Evolutionary conservation across 2,329 filamentous ascomycete genomes (phyloP), one percentile per base, ranked within the genome.

Genomic region (Sphaerostilbella broomeana): DNA sequence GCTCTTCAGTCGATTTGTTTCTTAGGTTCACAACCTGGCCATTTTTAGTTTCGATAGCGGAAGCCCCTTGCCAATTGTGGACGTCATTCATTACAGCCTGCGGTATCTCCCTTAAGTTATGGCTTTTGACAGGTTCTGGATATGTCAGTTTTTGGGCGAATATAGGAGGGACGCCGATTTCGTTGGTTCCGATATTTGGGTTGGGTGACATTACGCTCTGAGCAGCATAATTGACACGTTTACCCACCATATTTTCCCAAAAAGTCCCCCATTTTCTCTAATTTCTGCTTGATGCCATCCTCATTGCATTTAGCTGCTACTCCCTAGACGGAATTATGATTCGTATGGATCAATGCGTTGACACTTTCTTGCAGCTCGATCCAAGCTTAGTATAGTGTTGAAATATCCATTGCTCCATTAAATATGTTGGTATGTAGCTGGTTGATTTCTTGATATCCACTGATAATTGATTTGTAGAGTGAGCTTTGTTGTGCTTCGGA

Each of bases 231-330:
- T 98, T 97, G 66, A 98, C 92, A 70, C 92, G 88, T 72, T 98
- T 98, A 45, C 92, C 92, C 92, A 98, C 98, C 92, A 98, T 97
- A 64, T 98, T 95, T 70, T 95, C 97, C 53, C 92, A 77, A 71
- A 98, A 98, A 72, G 49, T 94, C 92, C 58, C 98, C 94, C 65
- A 98, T 98, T 72, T 98, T 98, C 65, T 98, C 92, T 19, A 98
- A 73, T 57, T 89, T 84, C 59, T 98, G 92, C 66, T 98, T 98
- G 66, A 98, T 94, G 51, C 94, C 92, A 47, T 95, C 89, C 46
- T 94, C 86, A 38, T 86, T 84, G 41, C 81, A 75, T 54, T 83
- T 81, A 12, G 81, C 86, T 18, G 87, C 86, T 13, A 79, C 72
- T 36, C 87, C 87, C 48, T 84, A 80, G 4, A 87, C 72, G 2